Evolutionary conservation across 176 grass and related monocot genomes (phyloP).

Genomic region (Rhynchospora tenuis): DNA sequence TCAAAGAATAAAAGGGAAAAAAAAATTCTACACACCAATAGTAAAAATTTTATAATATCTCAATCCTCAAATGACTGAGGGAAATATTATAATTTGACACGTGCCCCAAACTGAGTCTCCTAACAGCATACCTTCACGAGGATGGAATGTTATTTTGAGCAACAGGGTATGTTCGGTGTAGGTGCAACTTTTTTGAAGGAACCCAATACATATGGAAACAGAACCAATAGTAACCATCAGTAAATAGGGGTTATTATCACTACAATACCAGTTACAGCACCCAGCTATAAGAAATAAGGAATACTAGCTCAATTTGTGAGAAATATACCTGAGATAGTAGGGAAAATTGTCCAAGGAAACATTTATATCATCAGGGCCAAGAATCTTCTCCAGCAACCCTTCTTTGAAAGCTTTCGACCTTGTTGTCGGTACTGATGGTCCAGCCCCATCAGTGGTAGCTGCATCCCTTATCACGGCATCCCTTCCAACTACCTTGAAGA

Average conservation of each 20-base stretch:
- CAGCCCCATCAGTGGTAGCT: conserved; percentile 54
- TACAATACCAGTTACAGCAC: conserved; percentile 7
- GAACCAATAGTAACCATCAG: background rate
- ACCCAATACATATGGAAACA: conserved; percentile 14
- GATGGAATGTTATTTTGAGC: background rate
- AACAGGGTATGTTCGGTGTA: background rate
- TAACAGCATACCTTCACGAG: background rate
- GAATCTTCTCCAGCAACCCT: conserved; percentile 76
- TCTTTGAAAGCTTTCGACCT: conserved; percentile 90
- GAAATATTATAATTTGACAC: background rate
- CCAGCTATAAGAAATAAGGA: conserved; percentile 15
- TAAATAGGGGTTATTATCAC: background rate
- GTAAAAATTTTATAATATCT: background rate
- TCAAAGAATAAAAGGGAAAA: conserved; percentile 8
- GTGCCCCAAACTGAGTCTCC: background rate
- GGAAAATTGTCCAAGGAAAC: conserved; percentile 91
- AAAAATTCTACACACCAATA: background rate
- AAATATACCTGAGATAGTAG: conserved; percentile 81
- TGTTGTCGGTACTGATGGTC: conserved; percentile 49
- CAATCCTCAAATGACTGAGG: background rate
- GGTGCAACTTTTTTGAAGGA: conserved; percentile 1
- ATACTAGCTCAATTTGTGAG: background rate
- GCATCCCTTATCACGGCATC: conserved; percentile 56
- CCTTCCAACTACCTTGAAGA: conserved; percentile 42
- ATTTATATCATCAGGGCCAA: conserved; percentile 73